Evolutionary conservation across 495 filamentous ascomycete species (phyloP).

Genomic region (Aspergillus wentii): DNA sequence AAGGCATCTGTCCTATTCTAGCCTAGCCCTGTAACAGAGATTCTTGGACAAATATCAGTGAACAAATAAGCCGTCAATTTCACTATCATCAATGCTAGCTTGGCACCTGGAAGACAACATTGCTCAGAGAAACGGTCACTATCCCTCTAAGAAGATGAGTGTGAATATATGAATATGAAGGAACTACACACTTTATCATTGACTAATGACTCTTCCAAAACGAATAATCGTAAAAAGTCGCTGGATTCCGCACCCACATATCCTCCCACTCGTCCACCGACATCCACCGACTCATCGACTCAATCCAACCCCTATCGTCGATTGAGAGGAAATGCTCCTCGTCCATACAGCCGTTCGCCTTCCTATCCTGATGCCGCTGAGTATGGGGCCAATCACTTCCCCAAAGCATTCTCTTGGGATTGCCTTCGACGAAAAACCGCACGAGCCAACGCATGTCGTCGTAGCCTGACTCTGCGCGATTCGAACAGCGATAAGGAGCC

Average conservation of each 20-base stretch:
- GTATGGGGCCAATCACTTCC: slow-evolving; percentile 10
- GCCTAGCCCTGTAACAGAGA: too few relatives aligned
- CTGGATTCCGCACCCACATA: slow-evolving; percentile 1
- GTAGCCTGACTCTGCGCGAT: slow-evolving; percentile 1
- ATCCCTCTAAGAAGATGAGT: too few relatives aligned
- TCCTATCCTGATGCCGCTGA: slow-evolving; percentile 2
- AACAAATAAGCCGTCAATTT: too few relatives aligned
- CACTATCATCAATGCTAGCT: too few relatives aligned
- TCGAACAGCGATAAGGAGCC: slow-evolving; percentile 4
- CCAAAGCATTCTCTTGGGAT: slow-evolving; percentile 4
- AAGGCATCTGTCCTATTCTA: too few relatives aligned
- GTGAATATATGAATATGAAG: too few relatives aligned
- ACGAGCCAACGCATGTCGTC: neutral
- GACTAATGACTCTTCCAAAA: too few relatives aligned
- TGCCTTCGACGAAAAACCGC: slow-evolving; percentile 1
- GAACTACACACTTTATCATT: too few relatives aligned
- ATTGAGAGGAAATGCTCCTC: neutral
- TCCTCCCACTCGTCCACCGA: slow-evolving; percentile 1
- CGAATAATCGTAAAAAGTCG: slow-evolving; percentile 1
- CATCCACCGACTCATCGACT: slow-evolving; percentile 3
- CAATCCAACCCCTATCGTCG: slow-evolving; percentile 2
- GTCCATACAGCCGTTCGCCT: neutral
- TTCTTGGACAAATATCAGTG: too few relatives aligned
- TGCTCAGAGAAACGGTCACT: too few relatives aligned
- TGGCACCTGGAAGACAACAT: too few relatives aligned